Evolutionary conservation across 768 basidiomycete species (phyloP).

Genomic region (Hericium rajendrae): DNA sequence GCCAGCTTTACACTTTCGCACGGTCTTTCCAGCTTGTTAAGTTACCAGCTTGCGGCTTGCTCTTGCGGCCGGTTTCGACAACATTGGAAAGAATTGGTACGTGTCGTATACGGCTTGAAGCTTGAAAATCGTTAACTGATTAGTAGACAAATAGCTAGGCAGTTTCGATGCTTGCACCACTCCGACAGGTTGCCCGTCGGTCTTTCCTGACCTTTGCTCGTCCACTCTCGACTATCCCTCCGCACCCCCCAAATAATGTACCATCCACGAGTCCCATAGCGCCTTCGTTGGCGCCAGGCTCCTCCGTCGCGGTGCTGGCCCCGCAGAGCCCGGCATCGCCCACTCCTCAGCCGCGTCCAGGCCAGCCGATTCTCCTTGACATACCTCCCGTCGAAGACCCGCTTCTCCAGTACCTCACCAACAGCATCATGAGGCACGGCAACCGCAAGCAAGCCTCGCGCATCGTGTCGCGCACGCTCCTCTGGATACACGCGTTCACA

Average conservation of each 20-base stretch:
- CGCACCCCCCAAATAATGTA: not conserved
- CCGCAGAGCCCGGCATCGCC: too few relatives aligned
- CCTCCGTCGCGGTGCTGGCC: too few relatives aligned
- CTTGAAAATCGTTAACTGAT: too few relatives aligned
- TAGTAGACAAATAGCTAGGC: too few relatives aligned
- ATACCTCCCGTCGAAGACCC: conserved; percentile 74
- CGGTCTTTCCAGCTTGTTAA: too few relatives aligned
- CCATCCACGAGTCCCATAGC: not conserved
- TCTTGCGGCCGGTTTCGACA: too few relatives aligned
- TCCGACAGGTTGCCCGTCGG: conserved; percentile 2
- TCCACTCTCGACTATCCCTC: conserved; percentile 2
- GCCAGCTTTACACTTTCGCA: too few relatives aligned
- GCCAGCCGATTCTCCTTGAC: conserved; percentile 22
- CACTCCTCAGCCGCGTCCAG: not conserved
- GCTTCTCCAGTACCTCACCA: conserved; percentile 57
- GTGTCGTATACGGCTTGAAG: too few relatives aligned
- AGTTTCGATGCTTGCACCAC: conserved; percentile 4
- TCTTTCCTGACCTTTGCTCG: conserved; percentile 5
- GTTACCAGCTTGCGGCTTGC: too few relatives aligned
- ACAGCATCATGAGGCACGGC: conserved; percentile 53
- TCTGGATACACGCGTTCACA: conserved; percentile 65
- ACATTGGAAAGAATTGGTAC: too few relatives aligned
- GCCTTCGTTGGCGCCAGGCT: too few relatives aligned
- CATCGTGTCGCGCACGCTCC: conserved; percentile 50
- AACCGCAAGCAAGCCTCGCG: conserved; percentile 51